Percentiles rank a stretch among this genome's conserved stretches.
These are phyloP conservation scores for Kwoniella dendrophila DNA, from an alignment of 768 basidiomycete species.

Conservation along the genomic window DNA sequence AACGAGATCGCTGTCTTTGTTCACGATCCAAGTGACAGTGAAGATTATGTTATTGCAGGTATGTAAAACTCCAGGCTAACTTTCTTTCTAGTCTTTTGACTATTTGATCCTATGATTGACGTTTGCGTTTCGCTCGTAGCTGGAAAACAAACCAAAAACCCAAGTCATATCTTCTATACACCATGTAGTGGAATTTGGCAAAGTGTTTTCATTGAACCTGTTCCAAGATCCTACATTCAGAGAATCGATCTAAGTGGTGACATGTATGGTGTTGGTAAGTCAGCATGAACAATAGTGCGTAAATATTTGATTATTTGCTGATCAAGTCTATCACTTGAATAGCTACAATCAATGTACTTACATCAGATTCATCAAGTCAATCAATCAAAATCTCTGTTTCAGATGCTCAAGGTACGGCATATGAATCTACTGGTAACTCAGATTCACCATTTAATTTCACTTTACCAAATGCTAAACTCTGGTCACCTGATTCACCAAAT, in stretches of 20 bases:
- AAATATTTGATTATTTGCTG: neutral
- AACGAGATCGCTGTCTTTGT: conserved; percentile 36
- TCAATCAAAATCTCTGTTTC: conserved; percentile 7
- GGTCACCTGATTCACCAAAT: conserved; percentile 27
- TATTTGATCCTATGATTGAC: neutral
- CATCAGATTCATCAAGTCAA: conserved; percentile 15
- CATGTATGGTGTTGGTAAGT: conserved; percentile 29
- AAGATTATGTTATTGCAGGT: conserved; percentile 23
- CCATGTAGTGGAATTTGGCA: conserved; percentile 38
- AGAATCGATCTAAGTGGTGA: conserved; percentile 25
- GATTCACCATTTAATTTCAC: conserved; percentile 22
- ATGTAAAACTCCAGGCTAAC: neutral
- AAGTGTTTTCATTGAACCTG: conserved; percentile 36
- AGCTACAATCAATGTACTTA: conserved; percentile 19
- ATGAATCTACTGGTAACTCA: conserved; percentile 5
- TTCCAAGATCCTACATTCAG: conserved; percentile 21
- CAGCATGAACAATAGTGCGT: neutral
- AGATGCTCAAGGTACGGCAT: conserved; percentile 12
- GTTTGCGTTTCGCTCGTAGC: conserved; percentile 11
- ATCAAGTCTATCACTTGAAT: neutral
- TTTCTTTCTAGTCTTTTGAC: neutral
- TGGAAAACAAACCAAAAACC: conserved; percentile 30
- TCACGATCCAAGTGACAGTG: conserved; percentile 30
- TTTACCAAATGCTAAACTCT: conserved; percentile 20
- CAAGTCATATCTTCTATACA: conserved; percentile 38